Evolutionary conservation across 371 early-diverging fungal genomes (phyloP), one percentile per base, ranked within the genome.

Genomic region (Batkoa obscura): DNA sequence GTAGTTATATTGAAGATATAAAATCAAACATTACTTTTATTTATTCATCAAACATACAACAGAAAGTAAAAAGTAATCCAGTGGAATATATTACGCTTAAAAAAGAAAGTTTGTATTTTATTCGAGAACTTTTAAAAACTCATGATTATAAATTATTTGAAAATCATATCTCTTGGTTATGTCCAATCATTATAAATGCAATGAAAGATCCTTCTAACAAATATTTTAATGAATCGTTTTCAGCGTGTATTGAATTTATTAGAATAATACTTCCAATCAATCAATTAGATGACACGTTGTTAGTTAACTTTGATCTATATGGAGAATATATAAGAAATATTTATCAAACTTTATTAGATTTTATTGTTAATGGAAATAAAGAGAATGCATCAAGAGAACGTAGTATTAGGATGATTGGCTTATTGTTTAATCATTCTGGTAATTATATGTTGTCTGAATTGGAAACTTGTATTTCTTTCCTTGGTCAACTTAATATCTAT

Each of bases 161-260:
- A 38, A 60, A 64, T 13, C 67, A 77, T 61, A 63, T 85, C 12
- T 62, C 56, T 35, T 59, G 69, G 17, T 63, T 90, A 3, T 79
- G 81, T 38, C 75, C 81, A 9, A 71, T 80, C 15, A 71, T 86
- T 42, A 73, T 85, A 32, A 60, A 68, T 9, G 69, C 74, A 2
- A 62, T 75, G 32, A 64, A 74, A 43, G 89, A 88, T 63, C 76
- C 74, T 46, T 87, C 84, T 62, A 88, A 87, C 73, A 88, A 84
- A 64, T 83, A 88, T 43, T 76, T 80, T 0, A 73, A 84, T 0
- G 89, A 86, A 56, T 84, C 88, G 0, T 69, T 88, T 15, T 61
- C 76, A 36, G 79, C 81, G 9, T 74, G 79, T 47, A 74, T 76
- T 55, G 83, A 84, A 49, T 64, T 88, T 8, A 76, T 88, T 59